phyloP scores from a whole-genome alignment of 225 moss, liverwort and hornwort species.

The Sphagnum contortum region DNA sequence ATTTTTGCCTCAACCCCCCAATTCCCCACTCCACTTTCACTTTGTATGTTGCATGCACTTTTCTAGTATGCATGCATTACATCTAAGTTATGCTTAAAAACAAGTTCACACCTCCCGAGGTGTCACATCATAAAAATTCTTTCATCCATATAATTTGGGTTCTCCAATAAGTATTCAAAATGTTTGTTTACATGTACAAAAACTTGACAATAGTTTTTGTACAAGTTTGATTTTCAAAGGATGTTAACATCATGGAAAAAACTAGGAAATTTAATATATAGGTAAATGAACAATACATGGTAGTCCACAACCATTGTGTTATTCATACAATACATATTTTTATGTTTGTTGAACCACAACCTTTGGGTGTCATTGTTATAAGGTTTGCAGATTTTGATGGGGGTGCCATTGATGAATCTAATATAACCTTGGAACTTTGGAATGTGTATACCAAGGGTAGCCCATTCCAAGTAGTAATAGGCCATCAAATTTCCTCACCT shows the following conservation, averaged over 20 bases:
- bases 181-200: too few relatives aligned
- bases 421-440: conserved; percentile 1
- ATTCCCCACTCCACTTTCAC: too few relatives aligned
- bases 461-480: not conserved
- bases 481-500: conserved; percentile 1
- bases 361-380: not conserved
- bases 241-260: conserved; percentile 7
- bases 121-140: too few relatives aligned
- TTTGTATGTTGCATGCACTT: too few relatives aligned
- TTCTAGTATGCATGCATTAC: too few relatives aligned
- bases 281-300: conserved; percentile 5
- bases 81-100: too few relatives aligned
- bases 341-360: not conserved
- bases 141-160: too few relatives aligned
- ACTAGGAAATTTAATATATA: not conserved
- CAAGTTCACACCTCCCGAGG: too few relatives aligned
- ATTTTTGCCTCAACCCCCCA: too few relatives aligned
- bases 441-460: not conserved
- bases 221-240: not conserved
- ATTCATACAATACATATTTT: conserved; percentile 5
- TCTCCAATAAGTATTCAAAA: too few relatives aligned
- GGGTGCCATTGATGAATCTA: conserved; percentile 2
- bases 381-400: not conserved
- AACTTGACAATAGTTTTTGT: too few relatives aligned
- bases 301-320: conserved; percentile 1